These are phyloP conservation scores for Pyracantha coccinea DNA, from an alignment of 331 rosid genomes.

Conservation along the genomic window DNA sequence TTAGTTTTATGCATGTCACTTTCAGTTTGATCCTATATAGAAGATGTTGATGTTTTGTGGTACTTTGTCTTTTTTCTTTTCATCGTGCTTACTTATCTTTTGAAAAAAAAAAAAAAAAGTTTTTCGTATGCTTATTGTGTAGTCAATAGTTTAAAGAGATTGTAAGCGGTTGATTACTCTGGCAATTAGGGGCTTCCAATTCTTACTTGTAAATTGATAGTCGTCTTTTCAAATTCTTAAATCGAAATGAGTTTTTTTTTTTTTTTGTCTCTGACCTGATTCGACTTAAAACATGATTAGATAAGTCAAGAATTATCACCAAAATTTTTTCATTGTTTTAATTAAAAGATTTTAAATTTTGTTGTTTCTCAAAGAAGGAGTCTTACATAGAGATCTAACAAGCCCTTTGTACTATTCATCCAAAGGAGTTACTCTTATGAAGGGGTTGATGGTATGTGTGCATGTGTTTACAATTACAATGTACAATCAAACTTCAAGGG, in stretches of 20 bases:
- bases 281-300: background rate
- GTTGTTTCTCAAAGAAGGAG: background rate
- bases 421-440: background rate
- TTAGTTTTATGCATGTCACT: background rate
- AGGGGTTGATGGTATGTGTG: background rate
- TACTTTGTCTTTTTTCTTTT: background rate
- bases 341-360: too few species aligned
- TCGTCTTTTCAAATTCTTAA: background rate
- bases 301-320: background rate
- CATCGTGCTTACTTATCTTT: background rate
- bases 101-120: background rate
- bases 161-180: too few species aligned
- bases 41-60: background rate
- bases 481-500: background rate
- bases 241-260: too few species aligned
- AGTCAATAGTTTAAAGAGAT: background rate
- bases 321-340: too few species aligned
- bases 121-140: background rate
- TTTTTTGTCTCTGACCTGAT: background rate
- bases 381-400: too few species aligned
- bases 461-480: background rate
- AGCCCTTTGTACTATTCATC: background rate
- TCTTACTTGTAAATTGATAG: too few species aligned
- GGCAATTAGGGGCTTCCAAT: too few species aligned
- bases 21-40: background rate